Percentiles rank a stretch among this genome's conserved stretches.
These are phyloP conservation scores for Ophiobolus disseminans DNA, from an alignment of 2,329 filamentous ascomycete genomes.

Conservation along the genomic window DNA sequence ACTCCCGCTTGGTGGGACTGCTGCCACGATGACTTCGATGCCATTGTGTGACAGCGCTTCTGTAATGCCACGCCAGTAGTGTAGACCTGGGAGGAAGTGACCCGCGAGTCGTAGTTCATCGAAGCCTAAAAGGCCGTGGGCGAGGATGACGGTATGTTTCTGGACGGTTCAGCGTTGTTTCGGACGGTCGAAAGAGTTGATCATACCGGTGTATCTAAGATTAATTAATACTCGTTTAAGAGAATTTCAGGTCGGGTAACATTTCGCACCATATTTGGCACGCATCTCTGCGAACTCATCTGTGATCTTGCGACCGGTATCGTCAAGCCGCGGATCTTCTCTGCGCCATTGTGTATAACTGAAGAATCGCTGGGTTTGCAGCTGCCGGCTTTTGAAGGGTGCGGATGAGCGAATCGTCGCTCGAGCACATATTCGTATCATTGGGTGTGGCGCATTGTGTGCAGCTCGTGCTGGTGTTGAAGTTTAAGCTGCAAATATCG, in stretches of 20 bases:
- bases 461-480: constrained; percentile 10
- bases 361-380: constrained; percentile 24
- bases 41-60: constrained; percentile 64
- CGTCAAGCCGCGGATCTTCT: constrained; percentile 59
- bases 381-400: constrained; percentile 2
- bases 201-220: constrained; percentile 44
- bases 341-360: constrained; percentile 29
- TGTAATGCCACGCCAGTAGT: constrained; percentile 70
- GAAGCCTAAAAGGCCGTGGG: constrained; percentile 71
- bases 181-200: background rate
- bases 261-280: constrained; percentile 60
- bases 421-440: constrained; percentile 40
- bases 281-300: constrained; percentile 69
- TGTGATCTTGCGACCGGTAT: constrained; percentile 61
- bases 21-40: constrained; percentile 67
- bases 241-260: background rate
- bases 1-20: constrained; percentile 65
- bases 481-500: constrained; percentile 12
- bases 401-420: constrained; percentile 34
- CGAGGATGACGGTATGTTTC: constrained; percentile 67
- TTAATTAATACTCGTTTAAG: constrained; percentile 15
- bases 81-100: constrained; percentile 61
- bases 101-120: constrained; percentile 66
- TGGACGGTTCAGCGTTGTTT: constrained; percentile 35
- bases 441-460: constrained; percentile 32